A percentile compares a stretch with the other conserved stretches of the same genome.
These are phyloP conservation scores for Yueomyces sp. DNA, from an alignment of 805 yeast genomes.

Conservation along the genomic window DNA sequence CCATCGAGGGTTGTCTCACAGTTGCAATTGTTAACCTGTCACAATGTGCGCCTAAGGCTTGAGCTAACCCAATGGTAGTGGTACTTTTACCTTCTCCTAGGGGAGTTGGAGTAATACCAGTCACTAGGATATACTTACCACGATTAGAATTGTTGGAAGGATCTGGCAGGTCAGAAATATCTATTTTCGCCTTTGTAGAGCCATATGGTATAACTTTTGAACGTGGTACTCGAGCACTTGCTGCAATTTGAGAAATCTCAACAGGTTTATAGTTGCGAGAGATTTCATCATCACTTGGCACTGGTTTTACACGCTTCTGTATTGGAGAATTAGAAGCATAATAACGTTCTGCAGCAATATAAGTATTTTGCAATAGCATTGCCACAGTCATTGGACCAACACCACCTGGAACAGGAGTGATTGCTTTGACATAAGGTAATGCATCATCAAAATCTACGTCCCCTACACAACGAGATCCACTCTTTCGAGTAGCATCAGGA, in stretches of 20 bases:
- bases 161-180: slow-evolving; percentile 35
- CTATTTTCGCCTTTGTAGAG: slow-evolving; percentile 64
- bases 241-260: slow-evolving; percentile 52
- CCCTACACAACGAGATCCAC: slow-evolving; percentile 64
- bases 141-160: slow-evolving; percentile 26
- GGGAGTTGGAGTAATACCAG: slow-evolving; percentile 81
- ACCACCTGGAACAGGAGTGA: slow-evolving; percentile 89
- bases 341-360: slow-evolving; percentile 48
- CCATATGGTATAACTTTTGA: slow-evolving; percentile 67
- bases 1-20: slow-evolving; percentile 82
- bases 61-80: slow-evolving; percentile 72
- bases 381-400: slow-evolving; percentile 92
- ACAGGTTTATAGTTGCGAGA: slow-evolving; percentile 67
- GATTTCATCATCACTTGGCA: slow-evolving; percentile 70
- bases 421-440: slow-evolving; percentile 25
- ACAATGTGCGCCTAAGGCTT: slow-evolving; percentile 68
- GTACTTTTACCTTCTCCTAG: slow-evolving; percentile 80
- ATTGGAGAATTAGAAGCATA: slow-evolving; percentile 13
- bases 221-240: slow-evolving; percentile 53
- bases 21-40: slow-evolving; percentile 60
- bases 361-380: slow-evolving; percentile 60
- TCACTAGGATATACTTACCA: slow-evolving; percentile 63
- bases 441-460: slow-evolving; percentile 58
- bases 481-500: slow-evolving; percentile 49
- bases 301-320: slow-evolving; percentile 41